Evolutionary conservation across 2,329 filamentous ascomycete genomes (phyloP).

Genomic region (Davidsoniella neocaledoniae): DNA sequence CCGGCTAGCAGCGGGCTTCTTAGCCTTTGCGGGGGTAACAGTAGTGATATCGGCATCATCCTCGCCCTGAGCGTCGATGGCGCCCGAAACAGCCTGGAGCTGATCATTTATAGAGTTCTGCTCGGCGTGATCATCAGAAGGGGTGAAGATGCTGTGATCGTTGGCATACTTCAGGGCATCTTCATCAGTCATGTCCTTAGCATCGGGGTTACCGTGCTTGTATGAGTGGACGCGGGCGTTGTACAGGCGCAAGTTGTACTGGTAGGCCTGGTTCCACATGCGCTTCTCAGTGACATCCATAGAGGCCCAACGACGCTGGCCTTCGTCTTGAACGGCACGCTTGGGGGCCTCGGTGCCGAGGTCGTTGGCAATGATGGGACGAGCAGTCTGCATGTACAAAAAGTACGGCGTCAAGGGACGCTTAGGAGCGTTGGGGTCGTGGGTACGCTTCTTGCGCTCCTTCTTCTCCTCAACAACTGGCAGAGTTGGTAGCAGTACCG

Average conservation of each 20-base stretch:
- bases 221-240: conserved; percentile 49
- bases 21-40: conserved; percentile 33
- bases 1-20: conserved; percentile 33
- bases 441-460: conserved; percentile 74
- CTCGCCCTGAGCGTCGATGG: conserved; percentile 24
- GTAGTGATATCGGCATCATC: conserved; percentile 23
- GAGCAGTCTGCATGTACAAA: conserved; percentile 79
- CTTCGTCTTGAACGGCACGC: conserved; percentile 75
- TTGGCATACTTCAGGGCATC: conserved; percentile 46
- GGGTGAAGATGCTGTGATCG: conserved; percentile 36
- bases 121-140: conserved; percentile 30
- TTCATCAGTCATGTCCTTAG: conserved; percentile 44
- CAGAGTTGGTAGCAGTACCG: conserved; percentile 21
- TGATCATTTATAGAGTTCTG: conserved; percentile 43
- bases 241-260: conserved; percentile 50
- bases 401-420: conserved; percentile 89
- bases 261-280: conserved; percentile 49
- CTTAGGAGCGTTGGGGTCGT: conserved; percentile 90
- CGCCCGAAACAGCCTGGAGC: conserved; percentile 27
- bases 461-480: conserved; percentile 52
- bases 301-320: conserved; percentile 67
- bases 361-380: conserved; percentile 64
- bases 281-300: conserved; percentile 60
- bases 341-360: conserved; percentile 61
- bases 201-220: conserved; percentile 40